Percentiles rank a stretch among this genome's conserved stretches.
phyloP scores from a whole-genome alignment of 192 early-diverging fungal species.

The Umbelopsis sp. region DNA sequence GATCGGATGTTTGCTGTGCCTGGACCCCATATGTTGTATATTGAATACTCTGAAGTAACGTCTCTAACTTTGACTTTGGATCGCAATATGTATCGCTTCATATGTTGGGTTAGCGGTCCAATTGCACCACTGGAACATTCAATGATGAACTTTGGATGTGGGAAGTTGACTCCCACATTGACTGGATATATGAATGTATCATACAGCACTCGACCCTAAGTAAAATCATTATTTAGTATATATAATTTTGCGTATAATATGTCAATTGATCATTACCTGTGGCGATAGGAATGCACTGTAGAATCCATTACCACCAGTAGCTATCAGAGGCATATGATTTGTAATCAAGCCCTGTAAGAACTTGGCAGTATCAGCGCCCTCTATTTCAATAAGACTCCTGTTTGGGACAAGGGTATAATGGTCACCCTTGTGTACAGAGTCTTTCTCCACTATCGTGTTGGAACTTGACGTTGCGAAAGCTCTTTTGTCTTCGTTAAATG shows the following conservation, averaged over 20 bases:
- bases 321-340: conserved; percentile 79
- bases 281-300: conserved; percentile 82
- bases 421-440: conserved; percentile 26
- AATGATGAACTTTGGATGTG: conserved; percentile 72
- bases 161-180: conserved; percentile 60
- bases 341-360: conserved; percentile 93
- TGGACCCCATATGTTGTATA: conserved; percentile 80
- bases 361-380: conserved; percentile 74
- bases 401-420: conserved; percentile 55
- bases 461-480: not conserved
- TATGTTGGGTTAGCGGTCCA: conserved; percentile 58
- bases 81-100: conserved; percentile 80
- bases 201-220: conserved; percentile 82
- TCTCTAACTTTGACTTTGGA: conserved; percentile 74
- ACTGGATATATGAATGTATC: conserved; percentile 89
- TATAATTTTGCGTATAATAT: not conserved
- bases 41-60: conserved; percentile 59
- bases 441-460: conserved; percentile 20
- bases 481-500: not conserved
- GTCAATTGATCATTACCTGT: conserved; percentile 48
- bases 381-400: conserved; percentile 65
- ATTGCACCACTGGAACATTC: conserved; percentile 70
- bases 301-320: conserved; percentile 74
- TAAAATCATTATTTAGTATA: not conserved
- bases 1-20: conserved; percentile 38